Base-by-base conservation (phyloP, 1,139 yeast species). In the Hemisphaericaspora xylofermentans region DNA sequence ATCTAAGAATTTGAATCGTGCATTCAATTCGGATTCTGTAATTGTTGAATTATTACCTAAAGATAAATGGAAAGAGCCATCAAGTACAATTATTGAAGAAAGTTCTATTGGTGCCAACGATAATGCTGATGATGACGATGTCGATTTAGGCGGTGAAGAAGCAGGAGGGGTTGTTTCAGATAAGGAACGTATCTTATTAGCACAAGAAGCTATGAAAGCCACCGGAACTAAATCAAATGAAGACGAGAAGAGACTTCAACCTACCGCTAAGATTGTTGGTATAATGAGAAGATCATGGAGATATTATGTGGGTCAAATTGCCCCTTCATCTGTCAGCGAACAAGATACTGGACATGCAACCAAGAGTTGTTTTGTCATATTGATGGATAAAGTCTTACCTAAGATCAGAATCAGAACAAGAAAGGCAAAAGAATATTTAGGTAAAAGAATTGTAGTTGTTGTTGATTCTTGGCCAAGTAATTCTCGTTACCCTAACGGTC, bases 221-320 rank as follows among this genome's bases (percentile, higher is more conserved):
- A 66, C 70, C 6, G 50, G 63, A 6, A 51, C 61, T 8, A 44
- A 49, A 18, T 47, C 62, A 1, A 21, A 16, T 6, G 34, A 31
- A 10, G 66, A 64, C 2, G 68, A 72, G 28, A 62, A 58, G 38
- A 77, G 75, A 50, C 65, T 85, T 33, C 91, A 85, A 54, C 98
- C 98, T 21, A 91, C 98, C 0, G 98, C 96, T 3, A 80, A 80
- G 52, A 84, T 94, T 39, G 98, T 94, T 18, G 95, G 96, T 29
- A 76, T 94, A 26, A 71, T 83, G 38, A 84, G 89, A 64, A 80
- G 99, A 61, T 88, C 94, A 44, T 94, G 98, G 98, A 78, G 98
- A 61, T 83, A 84, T 52, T 94, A 91, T 56, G 98, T 93, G 38
- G 98, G 98, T 14, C 98, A 91, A 61, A 77, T 94, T 48, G 86